Evolutionary conservation across 768 basidiomycete genomes (phyloP).

Genomic region (Amanita subjunquillea): DNA sequence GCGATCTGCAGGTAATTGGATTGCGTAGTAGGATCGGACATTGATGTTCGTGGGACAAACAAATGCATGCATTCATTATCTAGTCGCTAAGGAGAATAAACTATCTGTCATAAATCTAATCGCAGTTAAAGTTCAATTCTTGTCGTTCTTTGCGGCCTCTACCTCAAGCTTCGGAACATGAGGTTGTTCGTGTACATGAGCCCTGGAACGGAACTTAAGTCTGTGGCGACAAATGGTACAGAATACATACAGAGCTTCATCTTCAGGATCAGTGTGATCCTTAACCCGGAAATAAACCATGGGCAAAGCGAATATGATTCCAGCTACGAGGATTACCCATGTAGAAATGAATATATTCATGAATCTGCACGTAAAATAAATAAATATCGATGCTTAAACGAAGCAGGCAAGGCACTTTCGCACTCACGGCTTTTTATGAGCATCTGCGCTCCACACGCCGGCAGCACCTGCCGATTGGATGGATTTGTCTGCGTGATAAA

Average conservation of each 20-base stretch:
- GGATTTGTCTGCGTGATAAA: constrained; percentile 43
- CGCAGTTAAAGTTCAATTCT: neutral
- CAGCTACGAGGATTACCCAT: constrained; percentile 59
- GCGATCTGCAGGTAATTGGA: constrained; percentile 67
- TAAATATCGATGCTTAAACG: neutral
- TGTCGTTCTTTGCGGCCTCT: neutral
- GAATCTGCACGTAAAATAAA: constrained; percentile 24
- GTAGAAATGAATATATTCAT: constrained; percentile 69
- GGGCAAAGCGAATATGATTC: constrained; percentile 56
- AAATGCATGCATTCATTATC: neutral
- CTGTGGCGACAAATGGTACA: neutral
- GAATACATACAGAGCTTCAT: constrained; percentile 40
- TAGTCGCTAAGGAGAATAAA: neutral
- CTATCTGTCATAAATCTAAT: too few species aligned
- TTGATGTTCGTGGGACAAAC: neutral
- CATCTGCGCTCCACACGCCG: constrained; percentile 65
- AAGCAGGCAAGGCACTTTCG: neutral
- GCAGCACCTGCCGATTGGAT: constrained; percentile 72
- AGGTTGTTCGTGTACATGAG: constrained; percentile 33
- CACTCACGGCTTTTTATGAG: constrained; percentile 46
- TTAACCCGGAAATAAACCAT: constrained; percentile 68
- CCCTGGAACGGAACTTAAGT: constrained; percentile 14
- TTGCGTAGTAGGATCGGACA: constrained; percentile 60
- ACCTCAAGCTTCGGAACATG: constrained; percentile 14
- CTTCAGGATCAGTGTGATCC: constrained; percentile 42